Conservation (phyloP, 2,329 filamentous ascomycete species). For the Stagonosporopsis vannaccii region DNA sequence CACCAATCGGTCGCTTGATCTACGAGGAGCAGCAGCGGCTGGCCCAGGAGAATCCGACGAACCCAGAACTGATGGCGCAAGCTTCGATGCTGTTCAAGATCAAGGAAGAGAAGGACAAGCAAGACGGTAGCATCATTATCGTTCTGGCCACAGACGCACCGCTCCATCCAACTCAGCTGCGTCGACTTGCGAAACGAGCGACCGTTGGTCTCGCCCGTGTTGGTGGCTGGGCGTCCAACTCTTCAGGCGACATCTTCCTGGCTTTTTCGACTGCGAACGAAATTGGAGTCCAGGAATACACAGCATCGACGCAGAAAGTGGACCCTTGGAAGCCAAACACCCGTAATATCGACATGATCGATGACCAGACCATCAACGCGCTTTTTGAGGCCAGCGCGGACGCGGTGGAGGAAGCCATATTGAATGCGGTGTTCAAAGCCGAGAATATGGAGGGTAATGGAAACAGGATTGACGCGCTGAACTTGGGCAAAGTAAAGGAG, state of each 20-base stretch:
- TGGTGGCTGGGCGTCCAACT: conserved; percentile 67
- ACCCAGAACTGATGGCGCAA: conserved; percentile 37
- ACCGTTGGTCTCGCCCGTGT: conserved; percentile 68
- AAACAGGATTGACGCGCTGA: conserved; percentile 50
- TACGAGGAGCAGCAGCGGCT: conserved; percentile 54
- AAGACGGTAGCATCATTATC: conserved; percentile 70
- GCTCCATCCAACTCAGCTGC: conserved; percentile 64
- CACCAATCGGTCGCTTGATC: conserved; percentile 68
- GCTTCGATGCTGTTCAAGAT: conserved; percentile 40
- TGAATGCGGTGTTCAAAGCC: conserved; percentile 69
- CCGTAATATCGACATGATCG: conserved; percentile 59
- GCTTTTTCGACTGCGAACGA: conserved; percentile 69
- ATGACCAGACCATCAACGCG: conserved; percentile 67
- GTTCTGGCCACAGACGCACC: conserved; percentile 68
- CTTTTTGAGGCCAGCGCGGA: conserved; percentile 69
- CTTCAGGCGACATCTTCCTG: conserved; percentile 71
- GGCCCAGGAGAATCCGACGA: conserved; percentile 36
- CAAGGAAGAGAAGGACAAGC: conserved; percentile 55
- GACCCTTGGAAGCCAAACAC: conserved; percentile 50
- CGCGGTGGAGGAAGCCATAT: conserved; percentile 70
- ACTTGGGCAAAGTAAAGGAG: conserved; percentile 45
- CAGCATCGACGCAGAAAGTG: conserved; percentile 26
- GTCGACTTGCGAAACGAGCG: conserved; percentile 66
- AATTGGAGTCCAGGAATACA: conserved; percentile 54
- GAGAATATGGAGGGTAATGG: conserved; percentile 65